These are phyloP conservation scores for Barnettozyma californica DNA, from an alignment of 805 yeast species.

Conservation along the genomic window DNA sequence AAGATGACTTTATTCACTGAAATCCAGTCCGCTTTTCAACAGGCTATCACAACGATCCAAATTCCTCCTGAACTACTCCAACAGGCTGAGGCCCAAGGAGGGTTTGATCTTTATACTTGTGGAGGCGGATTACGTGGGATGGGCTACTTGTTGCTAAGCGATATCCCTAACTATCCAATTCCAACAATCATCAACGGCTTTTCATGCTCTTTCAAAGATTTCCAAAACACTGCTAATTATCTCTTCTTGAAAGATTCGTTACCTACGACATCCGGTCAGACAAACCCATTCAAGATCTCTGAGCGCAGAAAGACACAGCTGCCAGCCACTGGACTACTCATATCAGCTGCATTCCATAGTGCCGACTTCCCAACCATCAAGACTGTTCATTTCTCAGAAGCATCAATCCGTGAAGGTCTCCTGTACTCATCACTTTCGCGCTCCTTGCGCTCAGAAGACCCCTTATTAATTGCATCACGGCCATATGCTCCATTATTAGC, in stretches of 20 bases:
- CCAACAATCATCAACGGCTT: conserved; percentile 68
- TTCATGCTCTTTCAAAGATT: conserved; percentile 50
- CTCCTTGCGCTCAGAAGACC: conserved; percentile 58
- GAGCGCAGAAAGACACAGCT: conserved; percentile 60
- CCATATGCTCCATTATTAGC: conserved; percentile 69
- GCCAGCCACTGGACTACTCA: conserved; percentile 62
- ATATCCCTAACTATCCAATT: conserved; percentile 54
- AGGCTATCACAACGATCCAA: conserved; percentile 45
- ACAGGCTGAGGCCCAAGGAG: conserved; percentile 50
- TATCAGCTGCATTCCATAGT: conserved; percentile 57
- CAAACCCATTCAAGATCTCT: conserved; percentile 46
- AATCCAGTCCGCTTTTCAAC: conserved; percentile 43
- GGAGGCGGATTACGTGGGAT: conserved; percentile 75
- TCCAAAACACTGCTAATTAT: conserved; percentile 46
- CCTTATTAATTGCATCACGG: conserved; percentile 60
- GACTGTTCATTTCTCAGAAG: conserved; percentile 65
- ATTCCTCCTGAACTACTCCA: conserved; percentile 47
- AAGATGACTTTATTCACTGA: conserved; percentile 46
- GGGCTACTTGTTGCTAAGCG: conserved; percentile 53
- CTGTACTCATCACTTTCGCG: conserved; percentile 57
- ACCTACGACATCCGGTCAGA: conserved; percentile 27
- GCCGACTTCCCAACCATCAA: conserved; percentile 43
- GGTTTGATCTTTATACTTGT: conserved; percentile 58
- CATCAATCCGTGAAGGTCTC: conserved; percentile 76
- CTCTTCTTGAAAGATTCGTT: conserved; percentile 43